phyloP scores from a whole-genome alignment of 371 early-diverging fungal genomes.

The Rhizopus arrhizus region DNA sequence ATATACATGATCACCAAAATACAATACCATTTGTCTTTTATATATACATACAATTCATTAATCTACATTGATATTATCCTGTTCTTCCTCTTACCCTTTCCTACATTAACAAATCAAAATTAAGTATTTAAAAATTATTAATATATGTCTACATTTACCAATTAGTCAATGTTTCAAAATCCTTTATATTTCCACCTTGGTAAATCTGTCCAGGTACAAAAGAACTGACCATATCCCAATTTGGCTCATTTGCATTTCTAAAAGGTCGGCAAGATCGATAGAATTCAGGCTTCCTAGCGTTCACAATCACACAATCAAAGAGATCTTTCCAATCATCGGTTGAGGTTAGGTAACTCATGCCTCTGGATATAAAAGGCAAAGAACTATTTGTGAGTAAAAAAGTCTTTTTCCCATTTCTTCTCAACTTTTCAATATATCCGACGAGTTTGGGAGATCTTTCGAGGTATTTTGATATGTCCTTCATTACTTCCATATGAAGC shows the following conservation, averaged over 20 bases:
- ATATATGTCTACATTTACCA: conserved; percentile 42
- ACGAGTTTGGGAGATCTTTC: conserved; percentile 52
- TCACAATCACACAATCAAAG: conserved; percentile 67
- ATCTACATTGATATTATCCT: conserved; percentile 10
- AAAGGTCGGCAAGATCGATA: conserved; percentile 63
- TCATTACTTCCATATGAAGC: conserved; percentile 54
- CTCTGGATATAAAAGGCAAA: conserved; percentile 55
- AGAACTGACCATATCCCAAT: conserved; percentile 56
- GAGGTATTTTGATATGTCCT: conserved; percentile 54
- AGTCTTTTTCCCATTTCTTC: conserved; percentile 52
- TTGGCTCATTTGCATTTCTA: conserved; percentile 47
- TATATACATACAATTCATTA: not conserved
- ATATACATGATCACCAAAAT: conserved; percentile 72
- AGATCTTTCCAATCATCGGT: conserved; percentile 61
- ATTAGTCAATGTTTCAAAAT: conserved; percentile 62
- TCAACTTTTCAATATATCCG: conserved; percentile 52
- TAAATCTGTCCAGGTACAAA: conserved; percentile 65
- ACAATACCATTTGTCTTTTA: conserved; percentile 59
- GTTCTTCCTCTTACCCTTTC: conserved; percentile 10
- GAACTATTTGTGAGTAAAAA: conserved; percentile 68
- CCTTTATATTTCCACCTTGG: conserved; percentile 62
- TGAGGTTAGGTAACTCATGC: conserved; percentile 57
- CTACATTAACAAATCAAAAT: not conserved
- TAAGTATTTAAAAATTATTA: not conserved
- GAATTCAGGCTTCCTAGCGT: conserved; percentile 64